Evolutionary conservation across 108 stramenopile species (phyloP).

Genomic region (Schizochytrium sp.): DNA sequence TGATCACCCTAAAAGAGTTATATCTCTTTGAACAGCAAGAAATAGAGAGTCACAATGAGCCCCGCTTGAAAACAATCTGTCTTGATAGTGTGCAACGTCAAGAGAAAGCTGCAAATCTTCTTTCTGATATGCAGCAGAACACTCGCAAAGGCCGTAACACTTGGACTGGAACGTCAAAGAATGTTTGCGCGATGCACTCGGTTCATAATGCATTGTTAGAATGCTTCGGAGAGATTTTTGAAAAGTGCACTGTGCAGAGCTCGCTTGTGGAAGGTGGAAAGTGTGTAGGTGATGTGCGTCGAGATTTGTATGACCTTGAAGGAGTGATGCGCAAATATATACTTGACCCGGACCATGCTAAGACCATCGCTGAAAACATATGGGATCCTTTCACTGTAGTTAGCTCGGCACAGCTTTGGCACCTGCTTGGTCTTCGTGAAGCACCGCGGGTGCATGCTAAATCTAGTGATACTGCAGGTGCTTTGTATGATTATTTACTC

Average conservation of each 20-base stretch:
- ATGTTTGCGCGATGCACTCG: constrained; percentile 9
- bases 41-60: background rate
- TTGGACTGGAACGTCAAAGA: background rate
- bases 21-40: constrained; percentile 33
- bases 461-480: background rate
- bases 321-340: background rate
- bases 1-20: constrained; percentile 58
- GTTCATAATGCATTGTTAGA: constrained; percentile 41
- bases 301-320: constrained; percentile 5
- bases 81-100: constrained; percentile 19
- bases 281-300: background rate
- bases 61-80: background rate
- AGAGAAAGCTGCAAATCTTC: background rate
- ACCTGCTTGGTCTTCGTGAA: background rate
- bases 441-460: background rate
- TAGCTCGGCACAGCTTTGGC: background rate
- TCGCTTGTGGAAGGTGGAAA: background rate
- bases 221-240: constrained; percentile 28
- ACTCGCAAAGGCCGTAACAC: too few species aligned
- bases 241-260: constrained; percentile 58
- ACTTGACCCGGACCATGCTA: background rate
- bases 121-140: background rate
- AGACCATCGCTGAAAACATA: background rate
- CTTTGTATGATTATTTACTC: constrained; percentile 2
- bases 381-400: constrained; percentile 12